Base-by-base conservation (phyloP, 768 basidiomycete genomes). In the Pleurotus citrinopileatus region DNA sequence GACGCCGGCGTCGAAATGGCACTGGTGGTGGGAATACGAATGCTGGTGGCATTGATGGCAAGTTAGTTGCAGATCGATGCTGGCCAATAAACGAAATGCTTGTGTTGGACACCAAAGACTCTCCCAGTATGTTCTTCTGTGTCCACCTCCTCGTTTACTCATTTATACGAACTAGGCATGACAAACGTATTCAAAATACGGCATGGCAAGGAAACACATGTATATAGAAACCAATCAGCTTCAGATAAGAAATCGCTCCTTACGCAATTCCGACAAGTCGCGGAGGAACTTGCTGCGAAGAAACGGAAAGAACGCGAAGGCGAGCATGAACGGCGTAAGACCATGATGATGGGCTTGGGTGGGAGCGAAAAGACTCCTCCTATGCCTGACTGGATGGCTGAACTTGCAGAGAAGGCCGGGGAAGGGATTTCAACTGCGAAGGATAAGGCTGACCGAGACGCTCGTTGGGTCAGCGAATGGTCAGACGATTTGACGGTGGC, bases 151-250 rank as follows among this genome's bases (percentile, higher is more conserved):
- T 23, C 55, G 32, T 44, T 48, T 20, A 46, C 45, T 3, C 40
- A 52, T 23, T 34, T 15, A 42, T 28, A 23, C 28, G 47, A 34
- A 50, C 15, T 46, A 83, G 87, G 72, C 45, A 87, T 98, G 78
- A 92, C 87, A n/a, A 97, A 98, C 61, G 95, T 98, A 3, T 90
- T 98, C 78, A 98, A 98, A 75, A 84, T 99, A 58, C 80, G 89
- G 57, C 85, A 94, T 56, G 87, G 90, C 3, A 97, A 96, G 68
- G 96, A 98, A 68, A 91, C 91, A 0, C 87, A 94, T 64, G 94
- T 99, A 5, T 98, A 93, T 68, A 84, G 95, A 29, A 91, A 91
- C 2, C 91, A 95, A 54, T 78, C 77, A 6, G 63, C 84, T 0
- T 73, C 85, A 22, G 94, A 98, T 63, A 99, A 99, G 76, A 94